Evolutionary conservation across 2,329 filamentous ascomycete genomes (phyloP).

Genomic region (Pseudocercospora fuligena): DNA sequence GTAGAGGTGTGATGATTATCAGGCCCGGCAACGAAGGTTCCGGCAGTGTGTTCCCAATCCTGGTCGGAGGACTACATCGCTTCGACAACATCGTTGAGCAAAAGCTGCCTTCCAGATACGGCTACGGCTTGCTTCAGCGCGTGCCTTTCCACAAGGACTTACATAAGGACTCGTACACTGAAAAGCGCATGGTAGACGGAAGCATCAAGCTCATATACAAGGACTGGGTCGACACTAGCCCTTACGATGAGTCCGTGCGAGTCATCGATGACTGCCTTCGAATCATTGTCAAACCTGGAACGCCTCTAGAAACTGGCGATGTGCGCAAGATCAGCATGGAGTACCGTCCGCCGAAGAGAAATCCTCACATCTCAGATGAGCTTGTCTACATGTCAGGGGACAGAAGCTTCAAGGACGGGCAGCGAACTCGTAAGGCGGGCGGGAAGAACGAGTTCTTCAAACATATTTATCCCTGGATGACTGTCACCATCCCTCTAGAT

Average conservation of each 20-base stretch:
- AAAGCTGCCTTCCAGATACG: constrained; percentile 14
- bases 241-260: not conserved
- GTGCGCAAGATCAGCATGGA: not conserved
- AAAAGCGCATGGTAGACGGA: not conserved
- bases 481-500: not conserved
- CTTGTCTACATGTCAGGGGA: not conserved
- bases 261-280: constrained; percentile 22
- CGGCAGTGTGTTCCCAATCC: constrained; percentile 14
- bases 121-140: constrained; percentile 18
- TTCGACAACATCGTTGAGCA: constrained; percentile 17
- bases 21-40: constrained; percentile 9
- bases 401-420: not conserved
- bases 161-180: constrained; percentile 14
- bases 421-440: not conserved
- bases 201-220: not conserved
- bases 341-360: not conserved
- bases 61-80: constrained; percentile 16
- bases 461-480: constrained; percentile 7
- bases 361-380: not conserved
- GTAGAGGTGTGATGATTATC: constrained; percentile 5
- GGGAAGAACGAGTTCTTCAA: not conserved
- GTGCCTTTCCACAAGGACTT: constrained; percentile 11
- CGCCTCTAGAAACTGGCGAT: not conserved
- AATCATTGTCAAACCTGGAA: constrained; percentile 3
- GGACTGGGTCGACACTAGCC: constrained; percentile 7